These are phyloP conservation scores for Thuja plicata DNA, from an alignment of 83 land plant genomes.

Conservation along the genomic window DNA sequence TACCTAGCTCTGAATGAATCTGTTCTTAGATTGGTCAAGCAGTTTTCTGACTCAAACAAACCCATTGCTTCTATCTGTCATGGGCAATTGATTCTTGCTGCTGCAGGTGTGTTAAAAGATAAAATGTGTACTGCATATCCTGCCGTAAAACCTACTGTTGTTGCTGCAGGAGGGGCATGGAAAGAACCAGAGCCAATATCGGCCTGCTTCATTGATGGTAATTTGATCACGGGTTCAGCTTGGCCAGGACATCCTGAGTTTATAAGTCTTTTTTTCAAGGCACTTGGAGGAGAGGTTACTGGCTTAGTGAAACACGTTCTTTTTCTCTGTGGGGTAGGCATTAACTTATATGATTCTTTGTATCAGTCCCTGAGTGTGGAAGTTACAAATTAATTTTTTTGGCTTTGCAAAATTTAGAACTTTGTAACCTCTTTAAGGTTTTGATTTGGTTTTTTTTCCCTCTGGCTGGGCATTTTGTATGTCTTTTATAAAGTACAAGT, in stretches of 20 bases:
- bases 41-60: constrained; percentile 50
- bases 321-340: constrained; percentile 91
- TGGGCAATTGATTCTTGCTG: constrained; percentile 90
- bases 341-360: neutral
- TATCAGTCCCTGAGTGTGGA: neutral
- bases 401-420: too few species aligned
- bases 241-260: constrained; percentile 88
- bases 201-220: constrained; percentile 75
- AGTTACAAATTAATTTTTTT: neutral
- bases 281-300: constrained; percentile 66
- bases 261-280: constrained; percentile 57
- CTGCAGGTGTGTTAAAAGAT: constrained; percentile 75
- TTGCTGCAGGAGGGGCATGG: constrained; percentile 84
- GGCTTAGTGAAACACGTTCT: constrained; percentile 68
- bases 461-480: neutral
- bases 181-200: constrained; percentile 66
- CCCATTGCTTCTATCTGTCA: constrained; percentile 94
- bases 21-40: constrained; percentile 58
- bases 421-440: neutral
- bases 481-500: neutral
- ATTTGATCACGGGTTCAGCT: constrained; percentile 84
- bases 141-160: constrained; percentile 67
- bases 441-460: neutral
- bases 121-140: constrained; percentile 86
- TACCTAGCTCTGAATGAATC: constrained; percentile 73